phyloP scores from a whole-genome alignment of 768 basidiomycete genomes.

The Leccinellum luteum region DNA sequence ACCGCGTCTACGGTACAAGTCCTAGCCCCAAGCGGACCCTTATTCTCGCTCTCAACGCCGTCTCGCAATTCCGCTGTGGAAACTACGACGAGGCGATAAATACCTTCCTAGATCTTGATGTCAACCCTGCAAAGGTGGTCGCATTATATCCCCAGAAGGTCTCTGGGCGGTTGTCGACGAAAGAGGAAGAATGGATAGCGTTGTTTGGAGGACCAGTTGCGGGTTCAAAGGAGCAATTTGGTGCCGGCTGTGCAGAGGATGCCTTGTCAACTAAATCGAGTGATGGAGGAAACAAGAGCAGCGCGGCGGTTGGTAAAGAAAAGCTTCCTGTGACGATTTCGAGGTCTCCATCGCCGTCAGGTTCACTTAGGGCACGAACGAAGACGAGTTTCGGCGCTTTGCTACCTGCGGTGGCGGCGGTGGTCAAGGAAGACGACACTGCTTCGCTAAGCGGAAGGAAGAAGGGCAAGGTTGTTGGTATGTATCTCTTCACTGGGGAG shows the following conservation, averaged over 20 bases:
- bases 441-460: constrained; percentile 47
- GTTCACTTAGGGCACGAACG: constrained; percentile 49
- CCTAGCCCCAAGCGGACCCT: constrained; percentile 41
- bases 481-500: constrained; percentile 29
- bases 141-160: constrained; percentile 83
- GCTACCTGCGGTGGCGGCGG: constrained; percentile 21
- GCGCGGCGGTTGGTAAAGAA: constrained; percentile 21
- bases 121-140: constrained; percentile 92
- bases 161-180: constrained; percentile 72
- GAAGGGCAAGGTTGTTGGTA: constrained; percentile 28
- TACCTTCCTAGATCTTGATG: constrained; percentile 80
- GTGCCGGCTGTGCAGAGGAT: constrained; percentile 21
- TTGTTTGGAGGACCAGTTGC: constrained; percentile 74
- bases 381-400: constrained; percentile 57
- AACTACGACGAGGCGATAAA: constrained; percentile 81
- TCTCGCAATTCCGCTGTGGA: constrained; percentile 67
- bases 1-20: constrained; percentile 32
- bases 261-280: constrained; percentile 24
- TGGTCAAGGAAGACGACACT: constrained; percentile 60
- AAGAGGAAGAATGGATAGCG: constrained; percentile 70
- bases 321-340: constrained; percentile 18
- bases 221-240: constrained; percentile 10
- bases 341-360: constrained; percentile 35
- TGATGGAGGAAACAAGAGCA: constrained; percentile 26
- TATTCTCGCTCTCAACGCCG: constrained; percentile 73